phyloP scores from a whole-genome alignment of 257 asterid species.

The Apocynum venetum region DNA sequence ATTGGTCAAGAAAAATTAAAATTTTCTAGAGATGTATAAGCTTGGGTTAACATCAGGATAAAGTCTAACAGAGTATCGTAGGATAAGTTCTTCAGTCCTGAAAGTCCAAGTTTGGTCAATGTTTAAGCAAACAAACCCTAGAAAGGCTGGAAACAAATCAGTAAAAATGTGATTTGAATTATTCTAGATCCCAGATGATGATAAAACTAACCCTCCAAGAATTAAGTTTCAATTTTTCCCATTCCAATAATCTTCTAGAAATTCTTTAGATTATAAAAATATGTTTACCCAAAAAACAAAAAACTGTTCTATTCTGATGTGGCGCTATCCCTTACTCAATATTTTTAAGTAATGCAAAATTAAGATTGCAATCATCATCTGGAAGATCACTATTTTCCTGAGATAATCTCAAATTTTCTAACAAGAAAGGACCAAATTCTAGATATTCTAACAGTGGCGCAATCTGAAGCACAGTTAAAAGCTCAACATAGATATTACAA shows the following conservation, averaged over 20 bases:
- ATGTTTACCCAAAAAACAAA: too few relatives aligned
- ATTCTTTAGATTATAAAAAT: neutral
- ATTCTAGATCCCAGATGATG: neutral
- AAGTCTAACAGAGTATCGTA: neutral
- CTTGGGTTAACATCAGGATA: neutral
- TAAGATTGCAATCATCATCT: neutral
- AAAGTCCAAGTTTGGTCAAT: neutral
- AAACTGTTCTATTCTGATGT: too few relatives aligned
- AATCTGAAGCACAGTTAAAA: neutral
- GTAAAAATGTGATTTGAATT: neutral
- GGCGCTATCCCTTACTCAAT: too few relatives aligned
- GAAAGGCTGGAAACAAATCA: neutral
- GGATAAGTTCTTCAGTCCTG: neutral
- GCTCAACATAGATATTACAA: neutral
- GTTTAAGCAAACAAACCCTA: neutral
- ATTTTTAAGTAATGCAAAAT: neutral
- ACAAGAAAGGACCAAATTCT: neutral
- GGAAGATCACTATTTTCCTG: neutral
- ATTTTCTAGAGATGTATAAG: too few relatives aligned
- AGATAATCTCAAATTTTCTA: neutral
- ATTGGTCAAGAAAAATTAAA: too few relatives aligned
- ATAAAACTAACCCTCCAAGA: neutral
- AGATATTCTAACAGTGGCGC: neutral
- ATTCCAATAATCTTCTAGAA: neutral
- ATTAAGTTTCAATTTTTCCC: neutral